Evolutionary conservation across 75 land plant species (phyloP), one percentile per base, ranked within the genome.

Genomic region (Pinus tabuliformis): DNA sequence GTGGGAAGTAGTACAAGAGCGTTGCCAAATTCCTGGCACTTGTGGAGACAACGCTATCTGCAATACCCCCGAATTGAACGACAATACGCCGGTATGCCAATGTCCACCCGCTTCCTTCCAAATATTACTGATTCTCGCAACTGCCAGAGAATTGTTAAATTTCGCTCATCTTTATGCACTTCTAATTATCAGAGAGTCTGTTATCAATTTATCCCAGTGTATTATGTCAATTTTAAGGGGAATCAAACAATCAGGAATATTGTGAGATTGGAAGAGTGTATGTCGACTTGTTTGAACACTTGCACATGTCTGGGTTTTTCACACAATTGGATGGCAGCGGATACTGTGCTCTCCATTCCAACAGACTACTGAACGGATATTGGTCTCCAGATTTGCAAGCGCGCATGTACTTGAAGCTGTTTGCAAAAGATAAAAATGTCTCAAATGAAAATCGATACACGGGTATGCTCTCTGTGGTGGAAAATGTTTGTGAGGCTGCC

Each of bases 371-470:
- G 9, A 39, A 82, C 21, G 91, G 89, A 18, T 82, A 75, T 58
- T 86, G 86, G 89, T 89, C 91, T 8, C 89, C 91, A 28, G 77
- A 61, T 0, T 81, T 78, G 9, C 42, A 89, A 30, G 39, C 28
- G 14, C 22, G 8, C 21, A 54, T 56, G 64, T 86, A 62, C 57
- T 12, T 89, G n/a, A 77, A 82, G 58, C 82, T 86, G 4, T 78
- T 83, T 56, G 36, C 1, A 2, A 49, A 68, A 5, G 88, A 79
- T 22, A 56, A 75, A 0, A 76, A 74, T 11, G 30, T 4, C 2
- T 56, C 76, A 1, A n/a, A n/a, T n/a, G n/a, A n/a, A n/a, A 86
- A 49, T 49, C 3, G 2, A 6, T 86, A 81, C 72, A 78, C 73
- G 3, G 91, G 84, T 7, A 77, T 86, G 85, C 74, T 74, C 17